These are phyloP conservation scores for Trametes sanguinea DNA, from an alignment of 768 basidiomycete genomes.

Conservation along the genomic window DNA sequence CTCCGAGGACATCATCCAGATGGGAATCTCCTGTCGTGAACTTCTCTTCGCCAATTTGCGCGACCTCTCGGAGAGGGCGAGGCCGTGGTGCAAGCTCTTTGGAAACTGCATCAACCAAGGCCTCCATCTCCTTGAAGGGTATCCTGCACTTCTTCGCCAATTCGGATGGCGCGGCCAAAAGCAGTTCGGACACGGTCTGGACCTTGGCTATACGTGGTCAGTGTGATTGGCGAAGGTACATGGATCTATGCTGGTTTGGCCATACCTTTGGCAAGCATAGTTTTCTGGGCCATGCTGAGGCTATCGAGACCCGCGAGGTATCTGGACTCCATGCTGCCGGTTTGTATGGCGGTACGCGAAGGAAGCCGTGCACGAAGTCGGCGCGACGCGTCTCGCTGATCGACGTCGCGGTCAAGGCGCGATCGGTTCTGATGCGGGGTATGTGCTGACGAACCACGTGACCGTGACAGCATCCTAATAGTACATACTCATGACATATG, in stretches of 20 bases:
- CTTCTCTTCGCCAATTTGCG: slow-evolving; percentile 42
- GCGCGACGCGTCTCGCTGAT: slow-evolving; percentile 5
- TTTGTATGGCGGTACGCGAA: background rate
- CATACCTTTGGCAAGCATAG: slow-evolving; percentile 42
- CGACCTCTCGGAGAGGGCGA: slow-evolving; percentile 43
- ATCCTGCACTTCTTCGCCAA: slow-evolving; percentile 58
- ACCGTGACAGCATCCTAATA: slow-evolving; percentile 3
- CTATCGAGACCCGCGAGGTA: slow-evolving; percentile 21
- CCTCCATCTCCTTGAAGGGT: slow-evolving; percentile 49
- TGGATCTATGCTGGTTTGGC: background rate
- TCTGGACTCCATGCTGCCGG: slow-evolving; percentile 24
- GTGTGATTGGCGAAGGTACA: background rate
- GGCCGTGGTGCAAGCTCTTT: slow-evolving; percentile 42
- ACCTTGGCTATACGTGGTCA: slow-evolving; percentile 19
- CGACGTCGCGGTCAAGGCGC: slow-evolving; percentile 9
- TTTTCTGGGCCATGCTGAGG: slow-evolving; percentile 37
- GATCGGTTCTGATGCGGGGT: slow-evolving; percentile 13
- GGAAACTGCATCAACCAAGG: slow-evolving; percentile 53
- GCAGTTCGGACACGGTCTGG: slow-evolving; percentile 41
- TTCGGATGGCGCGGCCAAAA: slow-evolving; percentile 51
- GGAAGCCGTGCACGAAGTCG: background rate
- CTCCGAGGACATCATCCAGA: slow-evolving; percentile 72
- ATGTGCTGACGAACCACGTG: slow-evolving; percentile 5
- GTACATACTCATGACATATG: background rate
- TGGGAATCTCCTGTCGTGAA: slow-evolving; percentile 74